phyloP scores from a whole-genome alignment of 1,284 basidiomycete genomes.

The Schizopora paradoxa region DNA sequence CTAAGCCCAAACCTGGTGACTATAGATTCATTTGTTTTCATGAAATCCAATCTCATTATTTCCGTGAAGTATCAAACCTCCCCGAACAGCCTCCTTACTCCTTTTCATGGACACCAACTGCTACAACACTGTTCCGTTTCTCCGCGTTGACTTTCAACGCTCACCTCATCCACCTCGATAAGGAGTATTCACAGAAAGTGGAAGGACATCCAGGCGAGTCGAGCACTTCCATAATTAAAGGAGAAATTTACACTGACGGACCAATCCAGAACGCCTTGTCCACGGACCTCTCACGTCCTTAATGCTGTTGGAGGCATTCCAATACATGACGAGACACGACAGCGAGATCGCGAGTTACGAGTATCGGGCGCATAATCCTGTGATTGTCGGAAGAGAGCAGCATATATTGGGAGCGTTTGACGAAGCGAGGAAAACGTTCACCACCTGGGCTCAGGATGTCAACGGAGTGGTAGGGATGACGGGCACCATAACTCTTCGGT shows the following conservation, averaged over 20 bases:
- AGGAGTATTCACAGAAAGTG: conserved; percentile 56
- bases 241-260: not conserved
- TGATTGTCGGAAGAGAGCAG: conserved; percentile 58
- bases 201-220: conserved; percentile 69
- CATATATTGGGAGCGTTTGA: conserved; percentile 49
- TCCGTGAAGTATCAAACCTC: conserved; percentile 42
- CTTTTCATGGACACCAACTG: conserved; percentile 60
- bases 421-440: conserved; percentile 28
- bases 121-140: conserved; percentile 76
- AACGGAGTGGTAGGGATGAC: conserved; percentile 70
- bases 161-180: conserved; percentile 71
- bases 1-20: not conserved
- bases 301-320: conserved; percentile 64
- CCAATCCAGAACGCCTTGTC: conserved; percentile 60
- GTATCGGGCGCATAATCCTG: conserved; percentile 71
- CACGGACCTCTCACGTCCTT: conserved; percentile 79
- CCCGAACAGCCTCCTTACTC: conserved; percentile 54
- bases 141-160: conserved; percentile 80
- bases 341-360: conserved; percentile 47
- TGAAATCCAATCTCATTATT: not conserved
- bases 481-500: conserved; percentile 38
- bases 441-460: conserved; percentile 52
- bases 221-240: not conserved
- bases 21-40: not conserved
- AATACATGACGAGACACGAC: conserved; percentile 25